Conservation (phyloP, 208 protist species). For the Trypanosoma grayi region DNA sequence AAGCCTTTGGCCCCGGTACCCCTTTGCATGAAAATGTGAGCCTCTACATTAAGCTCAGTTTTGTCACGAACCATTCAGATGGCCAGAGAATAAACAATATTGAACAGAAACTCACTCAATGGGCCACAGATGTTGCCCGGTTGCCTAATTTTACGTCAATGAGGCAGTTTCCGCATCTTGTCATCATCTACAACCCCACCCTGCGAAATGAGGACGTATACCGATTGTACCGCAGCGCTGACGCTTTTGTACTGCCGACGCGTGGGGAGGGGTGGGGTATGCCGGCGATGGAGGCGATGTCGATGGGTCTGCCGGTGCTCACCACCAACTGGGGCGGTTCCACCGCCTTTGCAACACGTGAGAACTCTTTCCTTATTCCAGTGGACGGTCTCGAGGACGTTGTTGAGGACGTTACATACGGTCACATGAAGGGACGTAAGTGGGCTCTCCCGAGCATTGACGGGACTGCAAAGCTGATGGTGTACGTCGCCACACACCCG, state of each 20-base stretch:
- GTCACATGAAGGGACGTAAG: constrained; percentile 17
- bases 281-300: constrained; percentile 53
- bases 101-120: not conserved
- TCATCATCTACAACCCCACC: constrained; percentile 21
- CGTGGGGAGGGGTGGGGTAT: constrained; percentile 75
- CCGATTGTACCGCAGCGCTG: constrained; percentile 54
- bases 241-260: constrained; percentile 87
- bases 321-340: constrained; percentile 43
- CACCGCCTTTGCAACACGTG: constrained; percentile 24
- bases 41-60: constrained; percentile 4
- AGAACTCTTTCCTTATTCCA: constrained; percentile 46
- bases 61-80: not conserved
- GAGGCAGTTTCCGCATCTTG: constrained; percentile 32
- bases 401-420: constrained; percentile 17
- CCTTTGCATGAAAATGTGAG: constrained; percentile 10
- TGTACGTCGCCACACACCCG: constrained; percentile 32
- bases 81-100: not conserved
- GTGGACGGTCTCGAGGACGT: constrained; percentile 46
- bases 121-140: constrained; percentile 2
- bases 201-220: constrained; percentile 27
- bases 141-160: constrained; percentile 17
- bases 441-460: constrained; percentile 32
- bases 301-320: constrained; percentile 52
- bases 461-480: constrained; percentile 32
- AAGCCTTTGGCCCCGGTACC: constrained; percentile 29